Evolutionary conservation across 1,139 yeast genomes (phyloP).

Genomic region (Blastobotrys illinoisensis): DNA sequence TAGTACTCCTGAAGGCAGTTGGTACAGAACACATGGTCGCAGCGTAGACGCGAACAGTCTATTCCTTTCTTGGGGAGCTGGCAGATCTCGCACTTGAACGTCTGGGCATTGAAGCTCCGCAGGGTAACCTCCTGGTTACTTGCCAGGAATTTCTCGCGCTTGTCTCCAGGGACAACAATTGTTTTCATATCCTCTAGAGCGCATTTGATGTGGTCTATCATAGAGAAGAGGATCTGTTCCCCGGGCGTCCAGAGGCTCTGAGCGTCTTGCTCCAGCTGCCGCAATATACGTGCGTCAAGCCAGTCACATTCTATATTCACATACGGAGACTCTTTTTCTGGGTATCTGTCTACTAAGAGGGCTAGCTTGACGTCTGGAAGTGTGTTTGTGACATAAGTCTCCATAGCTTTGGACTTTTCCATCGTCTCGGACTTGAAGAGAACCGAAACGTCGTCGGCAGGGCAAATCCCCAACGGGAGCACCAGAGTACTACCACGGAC

Average conservation of each 20-base stretch:
- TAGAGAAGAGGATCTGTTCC: conserved; percentile 43
- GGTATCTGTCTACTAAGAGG: conserved; percentile 22
- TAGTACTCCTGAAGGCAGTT: conserved; percentile 47
- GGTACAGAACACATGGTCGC: conserved; percentile 53
- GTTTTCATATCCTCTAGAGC: conserved; percentile 3
- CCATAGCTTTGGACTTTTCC: not conserved
- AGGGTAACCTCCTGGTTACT: conserved; percentile 23
- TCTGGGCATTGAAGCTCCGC: conserved; percentile 35
- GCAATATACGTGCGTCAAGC: conserved; percentile 28
- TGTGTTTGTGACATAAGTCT: conserved; percentile 16
- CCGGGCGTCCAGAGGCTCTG: conserved; percentile 35
- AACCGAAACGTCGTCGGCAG: conserved; percentile 16
- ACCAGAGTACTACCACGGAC: conserved; percentile 16
- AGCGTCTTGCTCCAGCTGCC: conserved; percentile 23
- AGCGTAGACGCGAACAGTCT: conserved; percentile 40
- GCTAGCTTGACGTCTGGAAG: conserved; percentile 22
- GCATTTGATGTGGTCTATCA: conserved; percentile 37
- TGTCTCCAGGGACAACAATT: not conserved
- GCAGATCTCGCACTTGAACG: conserved; percentile 57
- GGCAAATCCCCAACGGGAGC: conserved; percentile 16
- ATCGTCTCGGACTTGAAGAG: conserved; percentile 10
- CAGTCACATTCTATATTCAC: conserved; percentile 21
- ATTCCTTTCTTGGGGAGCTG: conserved; percentile 48
- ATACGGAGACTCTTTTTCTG: conserved; percentile 19
- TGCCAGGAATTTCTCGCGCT: conserved; percentile 22